Base-by-base conservation (phyloP, 495 filamentous ascomycete species). In the Penicillium arizonense region DNA sequence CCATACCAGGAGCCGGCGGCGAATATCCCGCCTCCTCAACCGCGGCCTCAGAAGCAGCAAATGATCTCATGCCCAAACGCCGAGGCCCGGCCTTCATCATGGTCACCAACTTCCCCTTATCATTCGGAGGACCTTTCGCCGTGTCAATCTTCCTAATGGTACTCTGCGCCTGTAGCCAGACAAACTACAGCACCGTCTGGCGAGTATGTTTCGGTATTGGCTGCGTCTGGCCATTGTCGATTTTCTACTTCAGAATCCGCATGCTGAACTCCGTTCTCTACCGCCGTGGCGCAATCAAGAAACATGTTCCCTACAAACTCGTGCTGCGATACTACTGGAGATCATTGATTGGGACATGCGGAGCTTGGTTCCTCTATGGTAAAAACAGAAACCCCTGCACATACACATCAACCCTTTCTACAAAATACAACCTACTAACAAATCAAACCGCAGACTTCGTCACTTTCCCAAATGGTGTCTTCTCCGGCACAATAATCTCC, bases 301-400 rank as follows among this genome's bases (percentile, higher is more conserved):
- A 52, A 32, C 62, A 48, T 40, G 73, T 79, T 0, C 77, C 77
- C 3, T 81, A 81, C 56, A 39, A 47, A 18, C 58, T 80, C 3
- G 69, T 77, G 5, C 5, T 77, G 1, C 60, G 64, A 11, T 76
- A 76, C 35, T 80, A 81, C 57, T 79, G 76, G 75, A 76, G 71
- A 56, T 46, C 70, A 3, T 53, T 81, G 23, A 71, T 80, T 12
- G 77, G 77, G 0, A 77, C 76, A 0, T 74, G 69, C 34, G 73
- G 71, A 13, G 75, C 75, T 1, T 81, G 77, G 77, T 81, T 81
- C 50, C 59, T 81, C 18, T 81, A 80, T 35, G 75, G 73, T 79
- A 55, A 43, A 33, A 39, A 28, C 18, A 3, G 28, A n/a, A 20
- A 20, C 33, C 34, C 9, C 35, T 18, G 1, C 18, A 18, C 18